Base-by-base conservation (phyloP, 345 rosid species). In the Ceriops decandra region DNA sequence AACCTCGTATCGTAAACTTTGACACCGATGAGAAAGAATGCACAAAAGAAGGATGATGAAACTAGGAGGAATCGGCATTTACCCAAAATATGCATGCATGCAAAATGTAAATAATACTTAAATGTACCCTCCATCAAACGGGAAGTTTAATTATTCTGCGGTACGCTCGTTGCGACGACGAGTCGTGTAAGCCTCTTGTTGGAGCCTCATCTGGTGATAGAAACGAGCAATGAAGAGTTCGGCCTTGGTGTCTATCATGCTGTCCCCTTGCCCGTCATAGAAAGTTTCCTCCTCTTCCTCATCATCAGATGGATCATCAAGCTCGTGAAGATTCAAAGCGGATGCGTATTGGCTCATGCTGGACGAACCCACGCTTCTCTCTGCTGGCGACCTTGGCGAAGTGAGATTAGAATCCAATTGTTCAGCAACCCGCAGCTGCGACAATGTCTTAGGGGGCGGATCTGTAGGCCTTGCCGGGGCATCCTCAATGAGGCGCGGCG, bases 201-300 rank as follows among this genome's bases (percentile, higher is more conserved):
- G 91, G 62, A 79, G 72, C 80, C 72, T 83, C 76, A 88, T 88
- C 73, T 88, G 87, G 22, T 68, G 74, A 63, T 90, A 86, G 58
- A 90, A 90, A 15, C 61, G 82, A 30, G 72, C 71, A 8, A 90
- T 90, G 66, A 90, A 90, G 52, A 77, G 79, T 71, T 90, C 96
- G 2, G 96, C 96, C 80, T 88, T 90, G 72, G 60, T 68, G 49
- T 90, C 92, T 35, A 90, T 86, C 91, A 81, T 82, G 30, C 88
- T 89, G 4, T 84, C 92, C 15, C 46, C 80, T 21, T 73, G 68
- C 17, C 56, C 77, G 21, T 68, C 60, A 49, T 62, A 68, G 19
- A 46, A 62, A 46, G 28, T 68, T 21, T 63, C 73, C 19, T 47
- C 76, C 0, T 71, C 73, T 0, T 61, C 42, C 3, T 76, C 77